phyloP scores from a whole-genome alignment of 257 asterid genomes.

The Apocynum venetum region DNA sequence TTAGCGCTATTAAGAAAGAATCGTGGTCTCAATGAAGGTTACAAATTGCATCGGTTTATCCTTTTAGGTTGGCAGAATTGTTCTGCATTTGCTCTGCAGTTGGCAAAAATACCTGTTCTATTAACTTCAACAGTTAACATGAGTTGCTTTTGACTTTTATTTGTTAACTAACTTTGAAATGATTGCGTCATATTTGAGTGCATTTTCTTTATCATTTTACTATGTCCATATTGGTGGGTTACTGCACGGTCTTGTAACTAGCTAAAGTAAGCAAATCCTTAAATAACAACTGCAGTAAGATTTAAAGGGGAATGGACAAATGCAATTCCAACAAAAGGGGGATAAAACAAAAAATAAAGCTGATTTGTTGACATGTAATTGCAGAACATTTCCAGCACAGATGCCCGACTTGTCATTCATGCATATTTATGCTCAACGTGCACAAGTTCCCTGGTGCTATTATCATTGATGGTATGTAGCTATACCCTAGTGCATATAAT shows the following conservation, averaged over 20 bases:
- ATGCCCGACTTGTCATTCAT: conserved; percentile 76
- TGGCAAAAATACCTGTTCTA: not conserved
- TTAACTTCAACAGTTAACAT: not conserved
- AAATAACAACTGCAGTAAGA: not conserved
- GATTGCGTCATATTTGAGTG: not conserved
- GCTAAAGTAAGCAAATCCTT: not conserved
- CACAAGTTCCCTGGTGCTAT: conserved; percentile 80
- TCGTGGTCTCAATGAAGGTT: not conserved
- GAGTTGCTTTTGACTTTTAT: not conserved
- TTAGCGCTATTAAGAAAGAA: not conserved
- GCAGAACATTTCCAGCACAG: conserved; percentile 69
- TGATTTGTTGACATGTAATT: conserved; percentile 13
- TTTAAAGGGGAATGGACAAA: not conserved
- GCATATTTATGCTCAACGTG: conserved; percentile 81
- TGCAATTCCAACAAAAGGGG: not conserved
- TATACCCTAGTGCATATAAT: not conserved
- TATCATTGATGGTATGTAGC: conserved; percentile 72
- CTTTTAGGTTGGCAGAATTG: not conserved
- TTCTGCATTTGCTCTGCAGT: not conserved
- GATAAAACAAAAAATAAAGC: too few relatives aligned
- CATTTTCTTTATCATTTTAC: not conserved
- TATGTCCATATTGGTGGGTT: not conserved
- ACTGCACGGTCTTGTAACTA: not conserved
- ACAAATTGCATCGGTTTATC: not conserved
- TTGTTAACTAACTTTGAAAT: not conserved